Conservation (phyloP, 306 rosid genomes). For the Lathyrus sativus region DNA sequence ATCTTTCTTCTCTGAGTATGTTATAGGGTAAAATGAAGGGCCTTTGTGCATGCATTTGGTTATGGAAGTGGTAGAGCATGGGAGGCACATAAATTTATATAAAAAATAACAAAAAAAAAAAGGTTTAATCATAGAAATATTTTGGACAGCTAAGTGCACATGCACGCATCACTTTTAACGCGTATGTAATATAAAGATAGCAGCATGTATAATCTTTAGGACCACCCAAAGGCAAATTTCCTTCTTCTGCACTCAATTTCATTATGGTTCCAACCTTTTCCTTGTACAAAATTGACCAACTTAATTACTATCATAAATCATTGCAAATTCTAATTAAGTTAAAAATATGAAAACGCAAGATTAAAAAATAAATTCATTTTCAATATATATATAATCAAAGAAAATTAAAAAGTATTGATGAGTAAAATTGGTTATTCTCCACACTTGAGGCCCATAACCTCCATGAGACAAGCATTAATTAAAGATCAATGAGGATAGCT, state of each 20-base stretch:
- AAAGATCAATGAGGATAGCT: conserved; percentile 25
- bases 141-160: conserved; percentile 34
- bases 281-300: conserved; percentile 7
- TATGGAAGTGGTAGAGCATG: conserved; percentile 3
- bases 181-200: conserved; percentile 10
- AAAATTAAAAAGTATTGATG: neutral
- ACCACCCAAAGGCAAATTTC: conserved; percentile 45
- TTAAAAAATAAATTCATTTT: neutral
- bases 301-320: neutral
- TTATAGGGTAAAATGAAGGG: neutral
- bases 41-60: neutral
- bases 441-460: conserved; percentile 15
- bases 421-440: neutral
- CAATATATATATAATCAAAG: no score
- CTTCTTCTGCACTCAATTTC: conserved; percentile 44
- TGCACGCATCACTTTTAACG: conserved; percentile 49
- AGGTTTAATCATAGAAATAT: neutral
- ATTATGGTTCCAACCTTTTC: conserved; percentile 27
- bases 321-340: neutral
- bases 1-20: neutral
- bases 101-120: neutral
- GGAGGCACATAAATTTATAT: conserved; percentile 17
- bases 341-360: neutral
- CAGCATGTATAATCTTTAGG: conserved; percentile 22
- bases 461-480: conserved; percentile 23